These are phyloP conservation scores for Rubia balearica DNA, from an alignment of 305 asterid species.

Conservation along the genomic window DNA sequence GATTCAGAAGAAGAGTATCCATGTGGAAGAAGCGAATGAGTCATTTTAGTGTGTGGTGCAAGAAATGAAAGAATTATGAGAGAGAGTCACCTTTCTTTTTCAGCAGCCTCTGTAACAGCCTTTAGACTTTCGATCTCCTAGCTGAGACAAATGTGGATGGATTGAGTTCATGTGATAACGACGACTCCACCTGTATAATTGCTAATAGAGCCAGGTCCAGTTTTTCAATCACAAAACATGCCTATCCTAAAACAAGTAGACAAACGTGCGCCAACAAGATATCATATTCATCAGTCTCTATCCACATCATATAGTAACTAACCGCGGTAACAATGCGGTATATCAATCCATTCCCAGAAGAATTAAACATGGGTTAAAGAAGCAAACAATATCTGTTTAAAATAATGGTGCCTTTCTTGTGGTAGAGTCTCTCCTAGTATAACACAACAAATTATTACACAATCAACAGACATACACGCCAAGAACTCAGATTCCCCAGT, in stretches of 20 bases:
- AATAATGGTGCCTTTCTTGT: constrained; percentile 17
- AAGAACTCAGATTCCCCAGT: constrained; percentile 15
- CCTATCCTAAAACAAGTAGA: not conserved
- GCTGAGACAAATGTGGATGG: not conserved
- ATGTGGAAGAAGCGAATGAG: constrained; percentile 8
- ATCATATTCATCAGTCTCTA: not conserved
- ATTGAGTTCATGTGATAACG: constrained; percentile 1
- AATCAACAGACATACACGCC: constrained; percentile 17
- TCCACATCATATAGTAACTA: not conserved
- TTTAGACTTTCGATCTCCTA: not conserved
- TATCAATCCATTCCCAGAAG: not conserved
- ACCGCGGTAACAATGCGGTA: not conserved
- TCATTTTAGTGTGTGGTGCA: constrained; percentile 19
- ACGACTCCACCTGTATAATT: constrained; percentile 13
- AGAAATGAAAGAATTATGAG: constrained; percentile 9
- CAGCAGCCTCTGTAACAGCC: constrained; percentile 8
- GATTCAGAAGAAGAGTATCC: constrained; percentile 7
- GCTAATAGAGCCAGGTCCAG: not conserved
- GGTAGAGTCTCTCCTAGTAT: constrained; percentile 16
- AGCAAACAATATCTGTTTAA: not conserved
- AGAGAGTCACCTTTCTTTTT: constrained; percentile 12
- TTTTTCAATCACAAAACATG: not conserved
- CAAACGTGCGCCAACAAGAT: not conserved
- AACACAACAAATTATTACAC: constrained; percentile 14
- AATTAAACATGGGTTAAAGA: not conserved